Base-by-base conservation (phyloP, 306 rosid genomes). In the Ochetophila trinervis region DNA sequence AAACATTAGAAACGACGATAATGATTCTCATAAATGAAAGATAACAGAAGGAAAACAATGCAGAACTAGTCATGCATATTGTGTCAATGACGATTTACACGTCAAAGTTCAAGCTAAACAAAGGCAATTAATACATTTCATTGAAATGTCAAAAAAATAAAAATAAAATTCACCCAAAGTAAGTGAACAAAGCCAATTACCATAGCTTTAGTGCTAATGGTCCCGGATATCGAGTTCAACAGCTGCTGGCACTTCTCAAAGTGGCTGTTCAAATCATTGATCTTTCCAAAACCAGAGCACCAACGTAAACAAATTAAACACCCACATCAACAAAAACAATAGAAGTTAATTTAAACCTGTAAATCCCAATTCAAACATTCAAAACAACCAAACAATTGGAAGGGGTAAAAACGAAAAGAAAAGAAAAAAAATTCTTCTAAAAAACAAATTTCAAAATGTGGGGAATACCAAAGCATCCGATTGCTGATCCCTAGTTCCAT, bases 201-300 rank as follows among this genome's bases (percentile, higher is more conserved):
- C 97, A 93, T 78, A 4, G 96, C 89, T 71, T 89, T 93, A 73
- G 87, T 74, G 84, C 79, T 77, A 63, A 93, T 76, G 45, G 96
- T 84, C 44, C 81, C 90, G 8, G 96, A 83, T 55, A 93, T 93
- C 66, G 99, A 87, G 73, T 90, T 90, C 49, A 93, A 65, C 72
- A 93, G 84, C 54, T 86, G 90, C 79, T 81, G 99, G 72, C 94
- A 93, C 85, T 88, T 87, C 61, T 93, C 99, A 70, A 87, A 93
- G 62, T 90, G 96, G 78, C 15, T 86, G 78, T 82, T 87, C 81
- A 50, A 50, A 19, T 50, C 54, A 17, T 19, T 50, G 54, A 50
- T 50, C 54, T 50, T 50, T 50, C 54, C 10, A 50, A 50, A 50
- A 16, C 20, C 20, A 50, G 18, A n/a, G 8, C 54, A 50, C 54